phyloP scores from a whole-genome alignment of 805 yeast species.

The Pichia nakasei region DNA sequence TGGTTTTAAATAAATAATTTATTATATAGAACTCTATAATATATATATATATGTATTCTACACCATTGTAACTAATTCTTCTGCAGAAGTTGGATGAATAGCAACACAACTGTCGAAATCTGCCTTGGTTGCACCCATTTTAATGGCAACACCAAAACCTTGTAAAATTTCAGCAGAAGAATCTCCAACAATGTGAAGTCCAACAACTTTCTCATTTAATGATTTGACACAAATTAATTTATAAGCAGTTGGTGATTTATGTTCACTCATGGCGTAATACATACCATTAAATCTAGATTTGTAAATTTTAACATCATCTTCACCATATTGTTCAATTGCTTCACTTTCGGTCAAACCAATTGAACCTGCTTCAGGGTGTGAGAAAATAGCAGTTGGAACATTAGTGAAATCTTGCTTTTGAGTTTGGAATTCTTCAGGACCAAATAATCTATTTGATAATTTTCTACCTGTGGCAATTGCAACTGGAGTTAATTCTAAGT shows the following conservation, averaged over 20 bases:
- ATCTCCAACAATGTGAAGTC: constrained; percentile 91
- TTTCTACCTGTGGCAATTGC: constrained; percentile 98
- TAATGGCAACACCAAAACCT: constrained; percentile 96
- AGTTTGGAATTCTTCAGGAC: constrained; percentile 57
- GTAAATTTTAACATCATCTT: constrained; percentile 72
- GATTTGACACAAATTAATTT: constrained; percentile 68
- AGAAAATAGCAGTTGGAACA: constrained; percentile 92
- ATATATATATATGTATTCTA: background rate
- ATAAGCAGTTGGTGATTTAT: constrained; percentile 82
- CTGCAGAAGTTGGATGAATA: constrained; percentile 97
- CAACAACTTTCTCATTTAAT: constrained; percentile 85
- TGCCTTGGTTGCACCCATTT: constrained; percentile 97
- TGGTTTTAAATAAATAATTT: constrained; percentile 42
- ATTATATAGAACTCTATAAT: background rate
- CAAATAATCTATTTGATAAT: constrained; percentile 85
- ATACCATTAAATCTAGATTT: constrained; percentile 78
- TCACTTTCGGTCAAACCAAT: constrained; percentile 78
- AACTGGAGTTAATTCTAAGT: constrained; percentile 92
- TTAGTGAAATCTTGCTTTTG: constrained; percentile 80
- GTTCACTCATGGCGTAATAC: constrained; percentile 82
- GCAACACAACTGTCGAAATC: constrained; percentile 97
- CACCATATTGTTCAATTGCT: constrained; percentile 74
- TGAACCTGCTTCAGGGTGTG: constrained; percentile 96
- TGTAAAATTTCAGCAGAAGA: constrained; percentile 86
- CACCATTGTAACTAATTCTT: constrained; percentile 84